Percentiles rank a stretch among this genome's conserved stretches.
These are phyloP conservation scores for Pichia sp. DNA, from an alignment of 1,139 yeast species.

Conservation along the genomic window DNA sequence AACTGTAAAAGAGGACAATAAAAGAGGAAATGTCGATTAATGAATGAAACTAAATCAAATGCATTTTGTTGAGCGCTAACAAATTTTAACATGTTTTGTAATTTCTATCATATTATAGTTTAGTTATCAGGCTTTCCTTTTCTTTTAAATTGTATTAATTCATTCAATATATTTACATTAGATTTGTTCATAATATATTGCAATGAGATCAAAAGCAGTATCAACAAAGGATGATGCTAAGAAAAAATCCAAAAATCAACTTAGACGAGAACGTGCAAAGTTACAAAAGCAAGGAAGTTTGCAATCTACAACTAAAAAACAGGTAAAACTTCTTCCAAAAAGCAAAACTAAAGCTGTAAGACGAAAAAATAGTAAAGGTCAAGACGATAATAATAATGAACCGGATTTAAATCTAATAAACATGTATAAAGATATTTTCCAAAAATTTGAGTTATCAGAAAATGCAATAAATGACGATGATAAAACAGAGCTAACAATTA, in stretches of 20 bases:
- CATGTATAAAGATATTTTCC: constrained; percentile 39
- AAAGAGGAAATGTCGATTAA: too few relatives aligned
- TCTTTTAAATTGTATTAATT: too few relatives aligned
- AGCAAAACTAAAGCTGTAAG: background rate
- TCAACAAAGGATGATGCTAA: background rate
- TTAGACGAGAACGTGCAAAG: constrained; percentile 57
- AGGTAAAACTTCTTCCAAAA: too few relatives aligned
- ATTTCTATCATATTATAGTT: too few relatives aligned
- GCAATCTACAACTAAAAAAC: background rate
- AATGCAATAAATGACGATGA: background rate
- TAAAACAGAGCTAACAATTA: too few relatives aligned
- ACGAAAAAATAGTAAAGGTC: background rate
- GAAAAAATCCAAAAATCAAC: constrained; percentile 50
- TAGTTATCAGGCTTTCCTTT: too few relatives aligned
- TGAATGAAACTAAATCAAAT: too few relatives aligned
- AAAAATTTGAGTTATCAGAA: constrained; percentile 33
- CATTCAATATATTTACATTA: too few relatives aligned
- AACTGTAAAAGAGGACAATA: too few relatives aligned
- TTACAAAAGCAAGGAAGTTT: constrained; percentile 19
- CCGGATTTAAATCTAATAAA: constrained; percentile 31
- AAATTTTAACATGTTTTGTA: too few relatives aligned
- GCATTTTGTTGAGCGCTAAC: too few relatives aligned
- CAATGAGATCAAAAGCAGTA: background rate
- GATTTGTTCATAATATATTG: too few relatives aligned
- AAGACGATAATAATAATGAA: constrained; percentile 2